Base-by-base conservation (phyloP, 129 eudicot species). In the Heracleum sosnowskyi region DNA sequence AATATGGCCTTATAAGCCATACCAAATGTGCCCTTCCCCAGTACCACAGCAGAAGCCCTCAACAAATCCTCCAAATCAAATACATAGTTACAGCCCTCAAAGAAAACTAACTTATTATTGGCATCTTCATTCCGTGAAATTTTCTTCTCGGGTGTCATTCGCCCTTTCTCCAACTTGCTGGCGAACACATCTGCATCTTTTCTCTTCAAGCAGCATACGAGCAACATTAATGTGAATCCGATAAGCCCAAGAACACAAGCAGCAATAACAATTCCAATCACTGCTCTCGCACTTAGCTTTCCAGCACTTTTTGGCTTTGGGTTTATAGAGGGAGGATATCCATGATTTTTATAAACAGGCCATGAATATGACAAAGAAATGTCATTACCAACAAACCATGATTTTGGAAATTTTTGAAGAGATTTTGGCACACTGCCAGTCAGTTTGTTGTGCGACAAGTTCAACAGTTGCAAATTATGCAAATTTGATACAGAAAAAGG, bases 1-100 rank as follows among this genome's bases (percentile, higher is more conserved):
- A 83, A 39, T 10, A 83, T 66, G 29, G 83, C 86, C 83, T 83
- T 83, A 66, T 79, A 79, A 44, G 83, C 69, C 69, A 80, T 83
- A 31, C 86, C 83, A 73, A 57, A 83, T 22, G 83, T 83, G 20
- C 83, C 86, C 45, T 79, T 83, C 33, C 86, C 83, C 83, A 83
- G 68, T 26, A 83, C 77, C 69, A 79, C 86, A 28, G 83, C 86
- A 17, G 83, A 83, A 18, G 86, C 86, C 69, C 83, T 83, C 77
- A 83, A 75, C 53, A 83, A 46, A 75, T 83, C 86, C 80, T 83
- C 83, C 80, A 83, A 75, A 75, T 64, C 80, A 39, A 83, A 83
- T 33, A 37, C 77, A 77, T 76, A 73, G 13, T 33, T 69, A 31
- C 57, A n/a, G 2, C 74, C 78, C 81, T 76, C 83, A 36, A 83